phyloP scores from a whole-genome alignment of 148 eudicot species.

The Talinum fruticosum region DNA sequence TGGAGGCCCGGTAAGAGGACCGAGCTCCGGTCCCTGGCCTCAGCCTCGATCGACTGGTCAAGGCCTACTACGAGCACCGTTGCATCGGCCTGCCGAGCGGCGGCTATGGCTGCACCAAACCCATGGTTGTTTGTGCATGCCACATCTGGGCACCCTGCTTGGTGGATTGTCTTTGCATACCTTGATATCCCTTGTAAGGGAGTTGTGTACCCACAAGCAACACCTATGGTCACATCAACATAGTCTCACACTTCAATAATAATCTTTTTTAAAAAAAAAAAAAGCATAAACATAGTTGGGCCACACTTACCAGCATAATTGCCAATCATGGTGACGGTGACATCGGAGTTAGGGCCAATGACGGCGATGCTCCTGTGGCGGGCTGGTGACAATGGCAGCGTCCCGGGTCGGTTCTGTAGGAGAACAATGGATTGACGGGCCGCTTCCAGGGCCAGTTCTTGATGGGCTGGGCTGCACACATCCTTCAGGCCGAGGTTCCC shows the following conservation, averaged over 20 bases:
- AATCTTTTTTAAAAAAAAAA: no score
- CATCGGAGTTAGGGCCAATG: conserved; percentile 62
- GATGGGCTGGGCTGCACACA: conserved; percentile 66
- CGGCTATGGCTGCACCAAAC: conserved; percentile 59
- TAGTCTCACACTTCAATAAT: no score
- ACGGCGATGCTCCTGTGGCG: conserved; percentile 42
- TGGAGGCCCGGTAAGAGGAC: conserved; percentile 54
- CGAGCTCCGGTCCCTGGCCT: conserved; percentile 47
- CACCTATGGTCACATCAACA: no score
- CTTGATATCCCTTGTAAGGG: conserved; percentile 70
- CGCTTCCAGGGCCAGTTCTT: conserved; percentile 75
- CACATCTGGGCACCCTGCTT: conserved; percentile 56
- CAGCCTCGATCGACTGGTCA: conserved; percentile 75
- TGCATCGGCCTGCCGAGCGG: conserved; percentile 74
- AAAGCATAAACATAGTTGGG: neutral
- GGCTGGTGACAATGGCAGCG: conserved; percentile 53
- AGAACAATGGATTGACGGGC: conserved; percentile 91
- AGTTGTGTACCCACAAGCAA: conserved; percentile 67
- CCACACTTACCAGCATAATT: conserved; percentile 53
- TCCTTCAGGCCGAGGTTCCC: conserved; percentile 65
- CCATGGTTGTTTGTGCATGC: conserved; percentile 41
- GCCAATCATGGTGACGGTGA: conserved; percentile 57
- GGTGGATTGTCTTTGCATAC: conserved; percentile 57
- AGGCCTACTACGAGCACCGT: conserved; percentile 75
- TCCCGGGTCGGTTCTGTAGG: conserved; percentile 46